phyloP scores from a whole-genome alignment of 306 rosid species.

The Urtica urens region DNA sequence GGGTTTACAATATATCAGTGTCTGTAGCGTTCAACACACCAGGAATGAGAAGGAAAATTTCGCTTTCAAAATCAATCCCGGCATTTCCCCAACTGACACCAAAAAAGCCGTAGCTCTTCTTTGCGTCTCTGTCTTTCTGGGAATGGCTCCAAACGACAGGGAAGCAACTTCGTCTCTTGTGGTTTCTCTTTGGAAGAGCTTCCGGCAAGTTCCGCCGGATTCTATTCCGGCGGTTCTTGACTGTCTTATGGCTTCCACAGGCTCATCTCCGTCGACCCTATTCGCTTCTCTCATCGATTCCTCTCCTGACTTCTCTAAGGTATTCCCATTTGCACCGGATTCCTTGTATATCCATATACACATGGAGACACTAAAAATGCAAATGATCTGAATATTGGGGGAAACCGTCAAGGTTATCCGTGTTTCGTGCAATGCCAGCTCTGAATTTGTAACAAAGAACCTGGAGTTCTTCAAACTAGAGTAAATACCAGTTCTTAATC shows the following conservation, averaged over 20 bases:
- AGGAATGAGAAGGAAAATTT: too few relatives aligned
- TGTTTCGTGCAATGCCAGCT: too few relatives aligned
- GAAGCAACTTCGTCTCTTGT: conserved; percentile 37
- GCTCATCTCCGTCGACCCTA: conserved; percentile 39
- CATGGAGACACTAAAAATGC: conserved; percentile 5
- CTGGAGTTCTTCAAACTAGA: too few relatives aligned
- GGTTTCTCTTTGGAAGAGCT: conserved; percentile 42
- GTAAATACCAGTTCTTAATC: too few relatives aligned
- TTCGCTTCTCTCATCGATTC: conserved; percentile 44
- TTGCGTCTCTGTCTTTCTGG: too few relatives aligned
- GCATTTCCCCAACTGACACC: too few relatives aligned
- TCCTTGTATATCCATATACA: not conserved
- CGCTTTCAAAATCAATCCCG: too few relatives aligned
- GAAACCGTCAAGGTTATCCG: too few relatives aligned
- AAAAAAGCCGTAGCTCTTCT: not conserved
- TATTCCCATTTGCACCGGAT: conserved; percentile 11
- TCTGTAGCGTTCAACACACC: too few relatives aligned
- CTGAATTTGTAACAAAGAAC: too few relatives aligned
- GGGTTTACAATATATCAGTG: too few relatives aligned
- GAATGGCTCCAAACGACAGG: conserved; percentile 25
- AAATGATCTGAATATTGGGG: too few relatives aligned
- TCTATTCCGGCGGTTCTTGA: conserved; percentile 68
- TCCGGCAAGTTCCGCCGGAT: conserved; percentile 45
- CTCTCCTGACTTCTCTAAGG: conserved; percentile 46
- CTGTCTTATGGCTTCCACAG: conserved; percentile 58